phyloP scores from a whole-genome alignment of 1,139 yeast species.

The Magnusiomyces magnusii region DNA sequence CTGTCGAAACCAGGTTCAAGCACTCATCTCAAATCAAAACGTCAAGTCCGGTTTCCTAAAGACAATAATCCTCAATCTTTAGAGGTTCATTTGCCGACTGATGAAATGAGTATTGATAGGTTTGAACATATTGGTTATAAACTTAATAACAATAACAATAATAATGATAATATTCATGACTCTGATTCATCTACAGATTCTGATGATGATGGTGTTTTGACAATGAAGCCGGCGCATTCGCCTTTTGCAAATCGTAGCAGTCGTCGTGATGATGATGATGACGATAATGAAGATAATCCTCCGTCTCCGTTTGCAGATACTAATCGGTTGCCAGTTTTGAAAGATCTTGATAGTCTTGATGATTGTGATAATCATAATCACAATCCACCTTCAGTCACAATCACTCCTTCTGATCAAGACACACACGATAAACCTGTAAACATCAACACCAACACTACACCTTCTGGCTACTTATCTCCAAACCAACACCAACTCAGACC shows the following conservation, averaged over 20 bases:
- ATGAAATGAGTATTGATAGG: constrained; percentile 15
- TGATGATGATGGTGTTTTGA: neutral
- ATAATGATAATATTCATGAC: neutral
- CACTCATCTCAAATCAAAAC: constrained; percentile 1
- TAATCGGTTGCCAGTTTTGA: no score
- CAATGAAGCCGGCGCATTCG: neutral
- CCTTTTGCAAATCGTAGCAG: neutral
- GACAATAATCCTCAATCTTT: constrained; percentile 25
- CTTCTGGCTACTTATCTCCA: neutral
- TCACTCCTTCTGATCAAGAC: neutral
- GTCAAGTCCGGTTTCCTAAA: constrained; percentile 29
- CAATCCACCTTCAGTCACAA: neutral
- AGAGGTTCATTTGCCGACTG: constrained; percentile 25
- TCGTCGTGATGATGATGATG: no score
- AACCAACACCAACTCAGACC: neutral
- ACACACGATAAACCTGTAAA: no score
- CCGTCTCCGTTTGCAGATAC: no score
- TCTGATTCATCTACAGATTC: neutral
- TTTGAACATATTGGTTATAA: neutral
- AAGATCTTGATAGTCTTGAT: no score
- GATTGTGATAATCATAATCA: no score
- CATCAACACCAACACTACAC: neutral
- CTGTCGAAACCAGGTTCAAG: neutral
- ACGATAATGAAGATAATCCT: no score
- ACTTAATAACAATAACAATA: neutral